These are phyloP conservation scores for Trametes cubensis DNA, from an alignment of 768 basidiomycete species.

Conservation along the genomic window DNA sequence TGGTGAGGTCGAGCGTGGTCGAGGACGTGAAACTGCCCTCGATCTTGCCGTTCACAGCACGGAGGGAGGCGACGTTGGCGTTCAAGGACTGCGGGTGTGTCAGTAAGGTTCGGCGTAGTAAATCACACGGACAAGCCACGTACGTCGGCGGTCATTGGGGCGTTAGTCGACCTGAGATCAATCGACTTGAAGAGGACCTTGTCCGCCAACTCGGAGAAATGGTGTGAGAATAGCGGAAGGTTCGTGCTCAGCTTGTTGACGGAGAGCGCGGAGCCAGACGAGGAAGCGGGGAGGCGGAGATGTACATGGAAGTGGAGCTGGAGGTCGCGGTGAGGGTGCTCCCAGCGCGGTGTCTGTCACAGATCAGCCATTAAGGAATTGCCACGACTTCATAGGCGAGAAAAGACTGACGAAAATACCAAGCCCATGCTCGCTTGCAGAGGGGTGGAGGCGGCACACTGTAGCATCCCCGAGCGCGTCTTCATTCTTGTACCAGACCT, in stretches of 20 bases:
- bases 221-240: conserved; percentile 33
- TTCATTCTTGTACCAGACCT: conserved; percentile 20
- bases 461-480: conserved; percentile 19
- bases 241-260: conserved; percentile 50
- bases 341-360: conserved; percentile 32
- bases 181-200: conserved; percentile 43
- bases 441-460: conserved; percentile 29
- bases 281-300: conserved; percentile 43
- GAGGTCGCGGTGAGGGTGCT: conserved; percentile 37
- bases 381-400: background rate
- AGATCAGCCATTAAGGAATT: background rate
- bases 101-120: background rate
- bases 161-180: background rate
- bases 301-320: conserved; percentile 37
- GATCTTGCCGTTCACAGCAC: conserved; percentile 38
- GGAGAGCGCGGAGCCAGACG: conserved; percentile 28
- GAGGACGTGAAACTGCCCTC: conserved; percentile 41
- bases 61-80: conserved; percentile 10
- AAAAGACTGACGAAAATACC: conserved; percentile 35
- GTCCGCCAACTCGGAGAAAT: conserved; percentile 39
- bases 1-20: conserved; percentile 33
- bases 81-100: background rate
- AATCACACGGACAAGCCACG: conserved; percentile 17
- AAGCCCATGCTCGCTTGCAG: conserved; percentile 28
- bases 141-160: conserved; percentile 6